Percentiles rank a stretch among this genome's conserved stretches.
Evolutionary conservation across 2,329 filamentous ascomycete genomes (phyloP).

Genomic region (Aspergillus niger): DNA sequence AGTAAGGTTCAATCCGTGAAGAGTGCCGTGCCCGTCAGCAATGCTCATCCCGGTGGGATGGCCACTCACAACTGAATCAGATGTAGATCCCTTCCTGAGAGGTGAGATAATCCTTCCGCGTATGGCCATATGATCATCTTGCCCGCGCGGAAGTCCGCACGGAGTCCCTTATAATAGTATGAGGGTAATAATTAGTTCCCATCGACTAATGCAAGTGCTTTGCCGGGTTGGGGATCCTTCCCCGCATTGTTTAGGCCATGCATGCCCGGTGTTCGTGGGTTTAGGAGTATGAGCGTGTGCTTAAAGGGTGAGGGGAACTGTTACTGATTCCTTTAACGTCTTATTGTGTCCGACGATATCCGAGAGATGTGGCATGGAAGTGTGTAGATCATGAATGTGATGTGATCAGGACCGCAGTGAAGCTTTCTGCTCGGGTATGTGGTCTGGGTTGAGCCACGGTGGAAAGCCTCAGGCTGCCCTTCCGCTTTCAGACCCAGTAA

Average conservation of each 20-base stretch:
- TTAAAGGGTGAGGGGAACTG: background rate
- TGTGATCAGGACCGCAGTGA: background rate
- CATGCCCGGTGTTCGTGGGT: background rate
- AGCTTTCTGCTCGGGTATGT: no score
- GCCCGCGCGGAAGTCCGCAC: background rate
- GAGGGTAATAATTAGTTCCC: background rate
- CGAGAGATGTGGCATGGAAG: background rate
- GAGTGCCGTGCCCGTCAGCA: background rate
- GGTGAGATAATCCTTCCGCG: background rate
- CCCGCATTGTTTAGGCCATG: background rate
- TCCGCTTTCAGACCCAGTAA: no score
- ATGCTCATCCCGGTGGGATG: conserved; percentile 8
- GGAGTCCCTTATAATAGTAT: background rate
- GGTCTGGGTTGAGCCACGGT: no score
- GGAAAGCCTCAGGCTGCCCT: no score
- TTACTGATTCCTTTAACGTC: background rate
- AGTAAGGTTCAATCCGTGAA: background rate
- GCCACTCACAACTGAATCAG: background rate
- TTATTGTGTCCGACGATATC: background rate
- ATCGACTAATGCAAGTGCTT: background rate
- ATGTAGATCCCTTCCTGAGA: conserved; percentile 3
- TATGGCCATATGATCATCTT: background rate
- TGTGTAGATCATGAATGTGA: background rate
- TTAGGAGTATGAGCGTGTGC: background rate
- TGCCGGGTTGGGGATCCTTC: background rate